Base-by-base conservation (phyloP, 2,329 filamentous ascomycete genomes). In the Penicillium sp. region DNA sequence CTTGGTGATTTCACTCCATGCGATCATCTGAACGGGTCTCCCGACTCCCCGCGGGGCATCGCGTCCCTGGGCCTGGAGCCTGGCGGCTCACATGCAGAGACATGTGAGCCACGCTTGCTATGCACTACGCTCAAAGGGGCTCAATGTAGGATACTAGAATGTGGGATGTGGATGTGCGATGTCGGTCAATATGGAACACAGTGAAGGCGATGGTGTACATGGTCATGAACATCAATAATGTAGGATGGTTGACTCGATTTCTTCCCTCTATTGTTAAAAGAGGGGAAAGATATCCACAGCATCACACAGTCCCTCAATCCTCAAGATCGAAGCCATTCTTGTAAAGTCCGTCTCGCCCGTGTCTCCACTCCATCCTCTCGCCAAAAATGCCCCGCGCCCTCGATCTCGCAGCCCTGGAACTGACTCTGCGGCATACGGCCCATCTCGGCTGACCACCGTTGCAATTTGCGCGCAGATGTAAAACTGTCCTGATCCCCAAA, bases 401-500 rank as follows among this genome's bases (percentile, higher is more conserved):
- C 64, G 25, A 88, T 76, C 63, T 86, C 83, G 2, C 75, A 69
- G 14, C 75, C 77, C 5, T 67, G 71, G 58, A 88, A 87, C 52
- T 63, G 69, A 17, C 84, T 85, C 1, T 72, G 74, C 0, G 74
- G 70, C 41, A 65, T 67, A 12, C 74, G 71, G 17, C 75, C 73
- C 47, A 93, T 75, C 60, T 79, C 82, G 42, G 78, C 76, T 10
- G 81, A 80, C 93, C 93, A 96, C 0, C 80, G 76, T 11, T 84
- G 82, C 66, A 93, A 79, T 73, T 86, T 90, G 59, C 81, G 83
- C 3, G 79, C 80, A 0, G 87, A 84, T 1, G 90, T 88, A 64
- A 97, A 96, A 0, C 83, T 77, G 73, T 98, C 93, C 4, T 84
- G 80, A 53, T 88, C 86, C 1, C 93, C 94, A 69, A 88, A 96